Evolutionary conservation across 768 basidiomycete species (phyloP), one percentile per base, ranked within the genome.

Genomic region (Kondoa subrosea): DNA sequence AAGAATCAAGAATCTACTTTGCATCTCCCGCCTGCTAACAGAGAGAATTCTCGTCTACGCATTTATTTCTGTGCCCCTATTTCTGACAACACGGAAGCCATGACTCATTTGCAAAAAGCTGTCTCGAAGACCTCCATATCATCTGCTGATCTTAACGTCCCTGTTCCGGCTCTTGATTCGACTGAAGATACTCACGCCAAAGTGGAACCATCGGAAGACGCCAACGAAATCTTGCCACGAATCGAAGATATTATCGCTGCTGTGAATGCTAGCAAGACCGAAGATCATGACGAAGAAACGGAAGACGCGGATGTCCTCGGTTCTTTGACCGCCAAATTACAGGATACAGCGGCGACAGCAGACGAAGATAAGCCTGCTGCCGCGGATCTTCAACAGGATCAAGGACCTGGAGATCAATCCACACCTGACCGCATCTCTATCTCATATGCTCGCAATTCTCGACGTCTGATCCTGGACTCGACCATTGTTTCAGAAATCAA

Each of bases 401-500:
- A 29, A 34, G 67, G 57, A 2, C 40, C 64, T 8, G 12, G 21
- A 31, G 1, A 59, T 14, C 17, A 70, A 50, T 72, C 73, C 25
- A 64, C 65, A 1, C 69, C 71, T 1, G 72, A 80, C 66, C 74
- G 80, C 25, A 71, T 99, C n/a, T 95, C 92, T 4, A 91, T 97
- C 76, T 87, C 93, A 0, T 99, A 95, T 77, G 90, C 91, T 67
- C 86, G 86, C 57, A 91, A 90, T 63, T 86, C 86, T 68, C 81
- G 89, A 62, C 82, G 95, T 56, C 80, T 99, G 63, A 86, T 95
- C 30, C 81, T 97, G 68, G 87, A 97, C 76, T 88, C 93, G 1
- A 87, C 87, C 71, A 84, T 87, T 31, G 89, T 97, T 26, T 84
- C 89, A 56, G 82, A 81, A 62, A 81, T 99, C 66, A 85, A 84